Conservation (phyloP, 306 rosid species). For the Lupinus albus region DNA sequence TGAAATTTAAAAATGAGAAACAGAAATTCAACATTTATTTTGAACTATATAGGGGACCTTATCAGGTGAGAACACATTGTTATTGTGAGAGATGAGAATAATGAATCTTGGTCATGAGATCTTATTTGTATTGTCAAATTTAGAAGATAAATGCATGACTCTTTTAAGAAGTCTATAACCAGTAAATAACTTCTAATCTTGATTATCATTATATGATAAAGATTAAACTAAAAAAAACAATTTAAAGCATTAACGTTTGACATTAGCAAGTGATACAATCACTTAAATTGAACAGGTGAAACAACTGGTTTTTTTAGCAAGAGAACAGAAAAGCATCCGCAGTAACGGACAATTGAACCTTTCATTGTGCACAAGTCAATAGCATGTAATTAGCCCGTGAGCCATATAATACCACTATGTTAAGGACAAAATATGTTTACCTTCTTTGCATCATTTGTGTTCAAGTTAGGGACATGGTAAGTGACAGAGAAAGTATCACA, state of each 20-base stretch:
- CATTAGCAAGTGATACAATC: conserved; percentile 18
- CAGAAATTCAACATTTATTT: conserved; percentile 23
- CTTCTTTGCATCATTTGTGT: conserved; percentile 72
- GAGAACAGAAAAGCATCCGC: conserved; percentile 19
- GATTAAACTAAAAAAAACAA: conserved; percentile 17
- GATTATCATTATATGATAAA: no score
- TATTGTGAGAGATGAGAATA: no score
- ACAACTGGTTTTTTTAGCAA: conserved; percentile 19
- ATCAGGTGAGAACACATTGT: no score
- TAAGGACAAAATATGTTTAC: conserved; percentile 49
- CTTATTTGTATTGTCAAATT: no score
- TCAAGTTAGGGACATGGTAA: conserved; percentile 78
- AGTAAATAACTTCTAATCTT: no score
- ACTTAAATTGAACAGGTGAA: conserved; percentile 32
- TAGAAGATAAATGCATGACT: no score
- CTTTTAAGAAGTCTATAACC: no score
- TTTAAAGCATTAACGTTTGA: conserved; percentile 24
- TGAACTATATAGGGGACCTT: neutral
- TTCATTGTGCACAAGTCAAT: conserved; percentile 18
- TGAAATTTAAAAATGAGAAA: conserved; percentile 43
- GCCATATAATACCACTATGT: conserved; percentile 30
- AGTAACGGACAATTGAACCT: conserved; percentile 11
- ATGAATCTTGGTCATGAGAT: no score
- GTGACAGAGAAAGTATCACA: conserved; percentile 77
- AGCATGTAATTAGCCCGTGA: conserved; percentile 14